Conservation (phyloP, 2,329 filamentous ascomycete species). For the Aspergillus pseudoterreus region DNA sequence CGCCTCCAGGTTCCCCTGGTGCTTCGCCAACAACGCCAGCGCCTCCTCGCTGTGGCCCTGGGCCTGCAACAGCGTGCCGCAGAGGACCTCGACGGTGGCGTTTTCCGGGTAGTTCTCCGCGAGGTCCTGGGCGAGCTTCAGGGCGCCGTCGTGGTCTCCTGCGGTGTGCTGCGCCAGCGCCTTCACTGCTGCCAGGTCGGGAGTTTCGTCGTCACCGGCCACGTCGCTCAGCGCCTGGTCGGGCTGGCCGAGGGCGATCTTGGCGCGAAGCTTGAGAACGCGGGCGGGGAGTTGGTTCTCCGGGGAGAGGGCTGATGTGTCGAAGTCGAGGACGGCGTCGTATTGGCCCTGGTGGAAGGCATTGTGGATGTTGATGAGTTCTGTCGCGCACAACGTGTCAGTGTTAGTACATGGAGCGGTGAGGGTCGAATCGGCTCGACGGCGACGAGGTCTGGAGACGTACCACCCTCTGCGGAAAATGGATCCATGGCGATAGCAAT, state of each 20-base stretch:
- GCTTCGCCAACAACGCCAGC: slow-evolving; percentile 70
- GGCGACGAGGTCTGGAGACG: slow-evolving; percentile 9
- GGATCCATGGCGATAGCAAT: slow-evolving; percentile 52
- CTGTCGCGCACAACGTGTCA: slow-evolving; percentile 34
- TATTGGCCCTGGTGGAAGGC: slow-evolving; percentile 76
- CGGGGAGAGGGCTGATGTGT: slow-evolving; percentile 71
- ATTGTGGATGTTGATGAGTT: slow-evolving; percentile 65
- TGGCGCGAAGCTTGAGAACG: slow-evolving; percentile 75
- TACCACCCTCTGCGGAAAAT: slow-evolving; percentile 62
- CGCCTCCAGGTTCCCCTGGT: slow-evolving; percentile 78
- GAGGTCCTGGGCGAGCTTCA: slow-evolving; percentile 63
- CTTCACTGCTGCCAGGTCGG: slow-evolving; percentile 72
- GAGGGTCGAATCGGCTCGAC: slow-evolving; percentile 3
- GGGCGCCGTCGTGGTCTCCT: slow-evolving; percentile 61
- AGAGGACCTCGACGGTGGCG: slow-evolving; percentile 72
- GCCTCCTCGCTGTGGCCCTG: slow-evolving; percentile 83
- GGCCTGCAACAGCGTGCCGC: slow-evolving; percentile 75
- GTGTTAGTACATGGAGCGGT: slow-evolving; percentile 2
- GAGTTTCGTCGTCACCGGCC: slow-evolving; percentile 60
- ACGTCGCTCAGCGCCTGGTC: slow-evolving; percentile 67
- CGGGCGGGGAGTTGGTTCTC: slow-evolving; percentile 74
- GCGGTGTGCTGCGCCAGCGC: slow-evolving; percentile 66
- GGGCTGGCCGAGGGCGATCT: slow-evolving; percentile 76
- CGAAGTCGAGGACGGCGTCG: slow-evolving; percentile 79
- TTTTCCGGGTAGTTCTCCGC: slow-evolving; percentile 68